phyloP scores from a whole-genome alignment of 352 stramenopile genomes.

The Elongisporangium prolatum region DNA sequence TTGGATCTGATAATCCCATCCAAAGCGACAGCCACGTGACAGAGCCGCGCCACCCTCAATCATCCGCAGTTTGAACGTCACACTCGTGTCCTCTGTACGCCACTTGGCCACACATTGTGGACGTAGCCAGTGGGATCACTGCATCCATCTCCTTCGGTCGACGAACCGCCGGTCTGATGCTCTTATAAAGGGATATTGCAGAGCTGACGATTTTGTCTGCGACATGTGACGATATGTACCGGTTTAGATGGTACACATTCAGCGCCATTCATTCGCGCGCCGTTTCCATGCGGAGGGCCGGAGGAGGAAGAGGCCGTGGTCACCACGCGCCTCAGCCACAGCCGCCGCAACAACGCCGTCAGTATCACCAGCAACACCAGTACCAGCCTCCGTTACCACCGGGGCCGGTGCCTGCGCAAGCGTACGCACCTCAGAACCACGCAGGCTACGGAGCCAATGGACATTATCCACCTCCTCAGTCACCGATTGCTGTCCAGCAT shows the following conservation, averaged over 20 bases:
- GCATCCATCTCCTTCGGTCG: not conserved
- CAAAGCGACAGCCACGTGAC: not conserved
- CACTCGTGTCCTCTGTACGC: not conserved
- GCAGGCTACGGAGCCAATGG: constrained; percentile 2
- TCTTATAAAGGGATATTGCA: no score
- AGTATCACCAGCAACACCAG: constrained; percentile 26
- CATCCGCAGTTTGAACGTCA: not conserved
- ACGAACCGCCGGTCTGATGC: not conserved
- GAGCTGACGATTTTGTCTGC: no score
- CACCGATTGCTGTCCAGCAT: not conserved
- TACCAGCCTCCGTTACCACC: constrained; percentile 1
- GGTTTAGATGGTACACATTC: not conserved
- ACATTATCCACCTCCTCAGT: constrained; percentile 4
- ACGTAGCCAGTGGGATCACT: not conserved
- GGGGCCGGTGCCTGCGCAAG: not conserved
- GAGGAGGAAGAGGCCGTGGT: constrained; percentile 8
- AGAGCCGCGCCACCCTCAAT: not conserved
- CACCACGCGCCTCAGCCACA: not conserved
- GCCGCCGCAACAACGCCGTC: constrained; percentile 19
- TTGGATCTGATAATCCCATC: not conserved
- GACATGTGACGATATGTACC: not conserved
- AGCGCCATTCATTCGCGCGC: not conserved
- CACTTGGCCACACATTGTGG: not conserved
- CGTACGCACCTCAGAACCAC: not conserved
- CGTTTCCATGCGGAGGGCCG: not conserved